phyloP scores from a whole-genome alignment of 2,329 filamentous ascomycete species.

The Orbilia oligospora region DNA sequence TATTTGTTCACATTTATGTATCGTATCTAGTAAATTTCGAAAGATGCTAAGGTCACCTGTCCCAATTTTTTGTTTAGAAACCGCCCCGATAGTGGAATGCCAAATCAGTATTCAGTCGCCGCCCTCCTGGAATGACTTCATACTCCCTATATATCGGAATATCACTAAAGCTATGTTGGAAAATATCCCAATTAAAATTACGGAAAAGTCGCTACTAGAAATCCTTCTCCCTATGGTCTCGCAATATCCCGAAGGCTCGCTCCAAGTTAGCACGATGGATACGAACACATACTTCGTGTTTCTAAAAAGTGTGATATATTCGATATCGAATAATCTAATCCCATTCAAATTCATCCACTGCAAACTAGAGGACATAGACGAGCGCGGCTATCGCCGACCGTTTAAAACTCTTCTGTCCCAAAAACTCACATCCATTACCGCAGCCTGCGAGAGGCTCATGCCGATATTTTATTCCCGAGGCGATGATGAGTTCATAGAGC shows the following conservation, averaged over 20 bases:
- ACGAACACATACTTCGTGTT: conserved; percentile 8
- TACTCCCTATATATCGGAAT: not conserved
- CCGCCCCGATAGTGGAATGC: not conserved
- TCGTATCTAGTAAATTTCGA: too few species aligned
- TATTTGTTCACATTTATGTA: too few species aligned
- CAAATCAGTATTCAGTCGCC: not conserved
- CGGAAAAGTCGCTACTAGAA: not conserved
- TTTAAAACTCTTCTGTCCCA: conserved; percentile 6
- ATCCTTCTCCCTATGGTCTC: not conserved
- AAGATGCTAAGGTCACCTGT: too few species aligned
- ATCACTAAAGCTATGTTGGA: not conserved
- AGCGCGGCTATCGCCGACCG: conserved; percentile 4
- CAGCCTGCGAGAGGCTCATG: not conserved
- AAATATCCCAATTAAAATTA: conserved; percentile 5
- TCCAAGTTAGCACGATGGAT: conserved; percentile 3
- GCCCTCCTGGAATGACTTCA: not conserved
- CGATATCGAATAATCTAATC: not conserved
- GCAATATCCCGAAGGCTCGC: not conserved
- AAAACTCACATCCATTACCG: not conserved
- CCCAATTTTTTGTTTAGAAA: not conserved
- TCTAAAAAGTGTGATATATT: not conserved
- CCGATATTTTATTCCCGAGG: conserved; percentile 10
- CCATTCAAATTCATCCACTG: not conserved
- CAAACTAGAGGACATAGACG: not conserved
- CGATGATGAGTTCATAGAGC: not conserved